Conservation (phyloP, 129 eudicot genomes). For the Chrysanthemum lavandulifolium region DNA sequence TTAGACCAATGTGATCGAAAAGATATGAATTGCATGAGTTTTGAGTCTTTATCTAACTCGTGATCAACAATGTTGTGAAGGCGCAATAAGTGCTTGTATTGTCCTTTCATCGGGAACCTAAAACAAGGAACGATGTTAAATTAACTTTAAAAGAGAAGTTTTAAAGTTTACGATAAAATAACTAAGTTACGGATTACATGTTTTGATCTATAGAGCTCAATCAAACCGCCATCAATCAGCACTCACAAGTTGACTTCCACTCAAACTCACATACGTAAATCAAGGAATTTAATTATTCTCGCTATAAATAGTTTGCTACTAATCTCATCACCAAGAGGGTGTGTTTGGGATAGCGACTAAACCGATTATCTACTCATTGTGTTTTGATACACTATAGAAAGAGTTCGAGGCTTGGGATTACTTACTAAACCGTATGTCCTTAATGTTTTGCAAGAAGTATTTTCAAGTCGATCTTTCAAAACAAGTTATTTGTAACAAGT, state of each 20-base stretch:
- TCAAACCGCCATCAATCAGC: constrained; percentile 55
- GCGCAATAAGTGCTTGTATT: constrained; percentile 41
- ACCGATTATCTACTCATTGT: neutral
- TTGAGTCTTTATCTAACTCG: constrained; percentile 20
- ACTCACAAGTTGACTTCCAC: constrained; percentile 70
- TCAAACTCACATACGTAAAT: constrained; percentile 30
- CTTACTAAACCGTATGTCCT: too few relatives aligned
- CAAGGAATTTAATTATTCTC: neutral
- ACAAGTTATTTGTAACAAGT: too few relatives aligned
- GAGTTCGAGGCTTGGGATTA: too few relatives aligned
- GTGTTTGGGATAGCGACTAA: too few relatives aligned
- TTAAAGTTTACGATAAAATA: neutral
- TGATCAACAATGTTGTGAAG: constrained; percentile 27
- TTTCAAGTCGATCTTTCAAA: too few relatives aligned
- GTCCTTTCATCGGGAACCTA: constrained; percentile 59
- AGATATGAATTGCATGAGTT: constrained; percentile 19
- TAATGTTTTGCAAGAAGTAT: too few relatives aligned
- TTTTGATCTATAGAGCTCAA: constrained; percentile 66
- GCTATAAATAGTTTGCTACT: neutral
- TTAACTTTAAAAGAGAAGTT: neutral
- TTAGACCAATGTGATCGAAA: constrained; percentile 2
- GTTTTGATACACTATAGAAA: neutral
- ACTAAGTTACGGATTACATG: constrained; percentile 36
- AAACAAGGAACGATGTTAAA: neutral
- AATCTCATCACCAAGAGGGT: neutral